Percentiles rank a stretch among this genome's conserved stretches.
Conservation (phyloP, 352 stramenopile species). For the Phytophthora hibernalis region DNA sequence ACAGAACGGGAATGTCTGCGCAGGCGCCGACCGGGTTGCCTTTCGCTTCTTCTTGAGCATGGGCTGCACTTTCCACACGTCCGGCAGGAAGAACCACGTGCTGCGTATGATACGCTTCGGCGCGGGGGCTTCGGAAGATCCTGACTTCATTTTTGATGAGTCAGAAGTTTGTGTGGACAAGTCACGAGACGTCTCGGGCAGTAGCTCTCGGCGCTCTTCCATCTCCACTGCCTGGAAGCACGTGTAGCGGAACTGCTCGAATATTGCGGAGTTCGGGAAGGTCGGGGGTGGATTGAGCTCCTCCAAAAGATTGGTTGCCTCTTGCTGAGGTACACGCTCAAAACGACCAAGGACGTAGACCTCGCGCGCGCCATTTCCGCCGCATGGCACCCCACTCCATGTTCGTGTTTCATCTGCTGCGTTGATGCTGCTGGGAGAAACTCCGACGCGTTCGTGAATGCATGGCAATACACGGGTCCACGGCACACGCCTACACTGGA, state of each 20-base stretch:
- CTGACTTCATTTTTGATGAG: constrained; percentile 1
- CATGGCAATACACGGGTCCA: constrained; percentile 80
- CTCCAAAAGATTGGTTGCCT: constrained; percentile 57
- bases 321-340: constrained; percentile 75
- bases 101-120: constrained; percentile 50
- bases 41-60: constrained; percentile 92
- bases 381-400: constrained; percentile 43
- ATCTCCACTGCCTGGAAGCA: constrained; percentile 88
- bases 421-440: constrained; percentile 32
- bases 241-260: constrained; percentile 79
- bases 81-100: constrained; percentile 88
- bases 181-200: constrained; percentile 26
- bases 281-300: constrained; percentile 50
- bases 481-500: constrained; percentile 85
- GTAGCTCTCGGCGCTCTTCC: constrained; percentile 63
- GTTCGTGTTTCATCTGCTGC: constrained; percentile 73
- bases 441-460: constrained; percentile 47
- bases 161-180: background rate
- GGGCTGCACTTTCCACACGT: constrained; percentile 90
- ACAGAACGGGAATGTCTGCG: constrained; percentile 90
- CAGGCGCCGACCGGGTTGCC: constrained; percentile 75
- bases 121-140: background rate
- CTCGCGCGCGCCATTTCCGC: constrained; percentile 54
- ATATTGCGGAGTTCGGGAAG: constrained; percentile 55
- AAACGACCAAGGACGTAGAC: constrained; percentile 83